Conservation (phyloP, 2,329 filamentous ascomycete genomes). For the Botrytis deweyae region DNA sequence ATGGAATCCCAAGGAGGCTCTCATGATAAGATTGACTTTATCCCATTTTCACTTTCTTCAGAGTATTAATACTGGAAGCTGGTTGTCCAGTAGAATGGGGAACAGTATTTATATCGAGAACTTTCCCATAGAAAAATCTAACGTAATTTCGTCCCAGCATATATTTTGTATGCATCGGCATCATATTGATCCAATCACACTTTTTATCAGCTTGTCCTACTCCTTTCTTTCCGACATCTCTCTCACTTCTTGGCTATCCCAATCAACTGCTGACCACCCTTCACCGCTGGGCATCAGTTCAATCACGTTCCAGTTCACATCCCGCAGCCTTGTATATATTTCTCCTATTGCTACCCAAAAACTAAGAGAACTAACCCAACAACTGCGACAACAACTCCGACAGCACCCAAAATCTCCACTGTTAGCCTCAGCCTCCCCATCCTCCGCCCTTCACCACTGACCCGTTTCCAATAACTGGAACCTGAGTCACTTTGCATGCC, state of each 20-base stretch:
- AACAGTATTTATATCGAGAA: neutral
- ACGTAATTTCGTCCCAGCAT: neutral
- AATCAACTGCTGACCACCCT: neutral
- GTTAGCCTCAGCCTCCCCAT: neutral
- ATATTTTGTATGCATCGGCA: neutral
- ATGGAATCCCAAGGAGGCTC: neutral
- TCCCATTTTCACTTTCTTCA: neutral
- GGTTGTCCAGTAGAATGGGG: neutral
- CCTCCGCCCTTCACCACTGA: neutral
- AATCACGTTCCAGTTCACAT: neutral
- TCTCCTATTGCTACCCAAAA: neutral
- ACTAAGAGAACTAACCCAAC: neutral
- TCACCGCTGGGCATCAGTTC: neutral
- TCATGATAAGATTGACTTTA: neutral
- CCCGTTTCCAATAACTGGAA: conserved; percentile 3
- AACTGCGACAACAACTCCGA: conserved; percentile 7
- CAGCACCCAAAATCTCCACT: conserved; percentile 7
- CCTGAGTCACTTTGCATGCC: neutral
- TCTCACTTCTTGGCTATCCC: neutral
- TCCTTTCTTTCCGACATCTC: no score
- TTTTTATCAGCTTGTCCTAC: neutral
- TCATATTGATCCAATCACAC: neutral
- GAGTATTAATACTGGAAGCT: neutral
- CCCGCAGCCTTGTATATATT: neutral
- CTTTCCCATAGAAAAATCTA: neutral